Evolutionary conservation across 2,329 filamentous ascomycete genomes (phyloP).

Genomic region (Pseudocercospora pini-densiflorae): DNA sequence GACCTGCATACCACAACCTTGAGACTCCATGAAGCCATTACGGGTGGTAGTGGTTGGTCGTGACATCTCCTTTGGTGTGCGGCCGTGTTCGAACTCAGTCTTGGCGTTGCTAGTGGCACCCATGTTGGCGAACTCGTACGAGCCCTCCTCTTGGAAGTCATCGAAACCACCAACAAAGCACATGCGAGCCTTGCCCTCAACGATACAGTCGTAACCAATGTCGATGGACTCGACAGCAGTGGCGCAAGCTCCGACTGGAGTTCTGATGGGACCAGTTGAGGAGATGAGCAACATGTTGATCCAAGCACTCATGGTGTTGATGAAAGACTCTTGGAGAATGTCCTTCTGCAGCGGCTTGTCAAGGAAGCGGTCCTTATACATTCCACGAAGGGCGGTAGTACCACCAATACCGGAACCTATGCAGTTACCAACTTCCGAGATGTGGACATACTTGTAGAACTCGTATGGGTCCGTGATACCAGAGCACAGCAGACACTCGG

Average conservation of each 20-base stretch:
- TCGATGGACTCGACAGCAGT: conserved; percentile 97
- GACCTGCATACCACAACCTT: conserved; percentile 96
- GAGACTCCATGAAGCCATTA: conserved; percentile 99
- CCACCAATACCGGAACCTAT: conserved; percentile 98
- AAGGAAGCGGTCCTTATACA: conserved; percentile 97
- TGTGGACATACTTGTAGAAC: conserved; percentile 99
- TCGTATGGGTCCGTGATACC: conserved; percentile 99
- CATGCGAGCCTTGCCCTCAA: conserved; percentile 96
- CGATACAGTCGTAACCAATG: conserved; percentile 97
- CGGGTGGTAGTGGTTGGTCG: conserved; percentile 94
- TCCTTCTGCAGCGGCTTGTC: conserved; percentile 99
- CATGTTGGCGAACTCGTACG: conserved; percentile 99
- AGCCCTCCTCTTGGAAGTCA: conserved; percentile 98
- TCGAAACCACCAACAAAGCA: conserved; percentile 99
- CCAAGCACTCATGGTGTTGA: conserved; percentile 99
- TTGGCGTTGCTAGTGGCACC: conserved; percentile 98
- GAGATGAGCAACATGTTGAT: conserved; percentile 99
- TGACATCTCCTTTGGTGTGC: conserved; percentile 97
- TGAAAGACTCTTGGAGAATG: conserved; percentile 98
- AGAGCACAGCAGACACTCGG: conserved; percentile 85
- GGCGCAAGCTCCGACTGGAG: conserved; percentile 94
- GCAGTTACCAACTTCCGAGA: conserved; percentile 97
- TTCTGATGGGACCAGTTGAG: conserved; percentile 98
- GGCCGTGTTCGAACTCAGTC: conserved; percentile 92
- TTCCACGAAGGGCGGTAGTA: conserved; percentile 86